Percentiles rank a stretch among this genome's conserved stretches.
Evolutionary conservation across 139 green algal species (phyloP).

Genomic region (Chara braunii): DNA sequence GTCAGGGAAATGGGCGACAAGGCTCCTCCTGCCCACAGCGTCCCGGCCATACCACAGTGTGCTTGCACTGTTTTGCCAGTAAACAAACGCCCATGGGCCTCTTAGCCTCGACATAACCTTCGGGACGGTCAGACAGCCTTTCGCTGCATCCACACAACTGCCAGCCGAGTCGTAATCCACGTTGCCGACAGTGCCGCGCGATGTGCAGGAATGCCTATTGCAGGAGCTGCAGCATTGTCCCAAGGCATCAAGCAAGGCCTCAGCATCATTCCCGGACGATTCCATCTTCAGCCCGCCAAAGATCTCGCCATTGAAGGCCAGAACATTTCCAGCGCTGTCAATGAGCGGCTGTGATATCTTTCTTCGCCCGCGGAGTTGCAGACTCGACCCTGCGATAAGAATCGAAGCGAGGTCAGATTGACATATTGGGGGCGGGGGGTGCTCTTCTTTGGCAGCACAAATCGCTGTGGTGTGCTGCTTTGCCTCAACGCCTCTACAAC

Average conservation of each 20-base stretch:
- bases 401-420: too few relatives aligned
- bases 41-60: constrained; percentile 32
- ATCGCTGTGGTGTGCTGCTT: too few relatives aligned
- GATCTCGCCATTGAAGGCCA: constrained; percentile 22
- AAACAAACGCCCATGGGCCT: constrained; percentile 73
- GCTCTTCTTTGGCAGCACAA: too few relatives aligned
- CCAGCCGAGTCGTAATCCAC: background rate
- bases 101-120: constrained; percentile 11
- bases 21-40: constrained; percentile 30
- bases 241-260: constrained; percentile 15
- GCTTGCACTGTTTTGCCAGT: constrained; percentile 52
- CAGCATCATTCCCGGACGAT: constrained; percentile 6
- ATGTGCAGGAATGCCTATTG: background rate
- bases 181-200: background rate
- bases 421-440: too few relatives aligned
- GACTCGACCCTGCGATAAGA: too few relatives aligned
- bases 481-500: too few relatives aligned
- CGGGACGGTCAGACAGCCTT: background rate
- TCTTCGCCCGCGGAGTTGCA: too few relatives aligned
- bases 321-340: too few relatives aligned
- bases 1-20: constrained; percentile 68
- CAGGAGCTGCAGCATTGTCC: background rate
- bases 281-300: constrained; percentile 28
- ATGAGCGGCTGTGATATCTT: too few relatives aligned
- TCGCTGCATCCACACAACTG: background rate